phyloP scores from a whole-genome alignment of 2,329 filamentous ascomycete genomes.

The Phaeoacremonium minimum region DNA sequence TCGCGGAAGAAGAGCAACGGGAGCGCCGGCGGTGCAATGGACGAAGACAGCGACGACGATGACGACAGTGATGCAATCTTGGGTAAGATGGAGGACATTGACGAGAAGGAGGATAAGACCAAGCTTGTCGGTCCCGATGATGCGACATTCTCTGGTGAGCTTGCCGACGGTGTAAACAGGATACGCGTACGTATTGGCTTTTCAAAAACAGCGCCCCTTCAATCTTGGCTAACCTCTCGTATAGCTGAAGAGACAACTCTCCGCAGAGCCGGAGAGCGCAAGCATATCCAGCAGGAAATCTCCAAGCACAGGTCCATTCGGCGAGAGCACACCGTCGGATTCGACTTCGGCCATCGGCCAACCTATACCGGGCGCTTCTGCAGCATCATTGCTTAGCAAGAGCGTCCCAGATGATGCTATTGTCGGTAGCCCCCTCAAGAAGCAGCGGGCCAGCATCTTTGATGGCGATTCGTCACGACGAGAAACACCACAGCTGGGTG shows the following conservation, averaged over 20 bases:
- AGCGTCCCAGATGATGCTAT: conserved; percentile 39
- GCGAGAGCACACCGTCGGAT: conserved; percentile 35
- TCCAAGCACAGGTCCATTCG: conserved; percentile 34
- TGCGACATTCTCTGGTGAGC: conserved; percentile 65
- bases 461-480: conserved; percentile 22
- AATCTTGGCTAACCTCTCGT: conserved; percentile 15
- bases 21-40: conserved; percentile 50
- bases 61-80: conserved; percentile 65
- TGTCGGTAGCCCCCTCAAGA: conserved; percentile 71
- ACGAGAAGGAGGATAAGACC: conserved; percentile 56
- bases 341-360: conserved; percentile 12
- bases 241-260: conserved; percentile 78
- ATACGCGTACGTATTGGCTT: conserved; percentile 60
- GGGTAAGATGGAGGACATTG: conserved; percentile 60
- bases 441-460: conserved; percentile 61
- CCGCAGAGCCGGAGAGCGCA: conserved; percentile 59
- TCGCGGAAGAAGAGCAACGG: conserved; percentile 60
- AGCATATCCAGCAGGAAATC: conserved; percentile 38
- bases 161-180: conserved; percentile 76
- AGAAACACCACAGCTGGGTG: conserved; percentile 28
- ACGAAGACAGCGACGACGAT: conserved; percentile 70
- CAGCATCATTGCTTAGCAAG: conserved; percentile 33
- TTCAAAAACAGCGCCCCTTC: too few relatives aligned
- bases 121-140: conserved; percentile 65
- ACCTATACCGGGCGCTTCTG: conserved; percentile 15